Base-by-base conservation (phyloP, 768 basidiomycete genomes). In the Tephrocybe rancida region DNA sequence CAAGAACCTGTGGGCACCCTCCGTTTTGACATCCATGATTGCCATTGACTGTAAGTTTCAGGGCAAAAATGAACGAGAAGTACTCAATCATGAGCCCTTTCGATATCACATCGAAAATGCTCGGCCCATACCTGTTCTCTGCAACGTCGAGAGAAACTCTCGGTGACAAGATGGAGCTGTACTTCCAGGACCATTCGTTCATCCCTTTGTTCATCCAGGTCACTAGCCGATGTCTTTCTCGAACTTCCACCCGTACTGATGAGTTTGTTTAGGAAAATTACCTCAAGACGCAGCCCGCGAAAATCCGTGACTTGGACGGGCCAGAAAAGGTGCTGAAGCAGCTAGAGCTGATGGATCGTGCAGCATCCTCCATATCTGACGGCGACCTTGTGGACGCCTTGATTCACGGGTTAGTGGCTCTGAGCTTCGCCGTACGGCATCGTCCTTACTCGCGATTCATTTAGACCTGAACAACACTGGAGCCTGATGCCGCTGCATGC, bases 181-280 rank as follows among this genome's bases (percentile, higher is more conserved):
- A 98, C 70, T 99, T 98, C 73, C 94, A 97, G 54, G 97, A 99
- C 63, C 91, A 93, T 65, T 85, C 89, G 1, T 94, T 98, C 61
- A 83, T 98, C 44, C 97, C 97, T 0, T 71, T 99, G 27, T 98
- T 99, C 69, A 90, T 98, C 42, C 94, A 97, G 79, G 94, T 92
- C 7, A 16, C 32, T 50, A n/a, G n/a, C 30, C 24, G 10, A 41
- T 2, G 10, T 10, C 2, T 3, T 35, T 10, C 16, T 21, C 9
- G 19, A 9, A 22, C 11, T 44, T 7, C 11, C 5, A 22, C 1
- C n/a, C 22, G 13, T 24, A 35, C 22, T 29, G 16, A 21, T 5
- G 9, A 14, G 19, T 34, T 16, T 37, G 18, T 32, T 5, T n/a
- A 92, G 92, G 97, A 99, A 71, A 98, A 99, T 67, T 99, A 98